Base-by-base conservation (phyloP, 768 basidiomycete species). In the Pleurotus djamor region DNA sequence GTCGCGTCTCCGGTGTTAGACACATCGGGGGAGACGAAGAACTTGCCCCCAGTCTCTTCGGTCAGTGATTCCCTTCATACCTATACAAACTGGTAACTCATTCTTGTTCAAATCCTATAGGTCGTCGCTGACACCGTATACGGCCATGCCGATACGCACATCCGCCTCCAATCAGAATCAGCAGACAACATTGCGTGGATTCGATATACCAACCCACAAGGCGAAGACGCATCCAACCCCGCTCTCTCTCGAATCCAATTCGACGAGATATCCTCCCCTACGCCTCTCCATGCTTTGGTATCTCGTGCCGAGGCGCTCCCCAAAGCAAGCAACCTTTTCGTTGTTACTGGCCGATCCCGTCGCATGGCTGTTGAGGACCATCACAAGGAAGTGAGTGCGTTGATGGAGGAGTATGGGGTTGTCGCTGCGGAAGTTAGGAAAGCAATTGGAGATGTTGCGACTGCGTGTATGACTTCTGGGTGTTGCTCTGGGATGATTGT, bases 401-500 rank as follows among this genome's bases (percentile, higher is more conserved):
- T 94, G 17, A 75, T 87, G 69, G 79, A 82, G 14, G 81, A 84
- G 62, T 78, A 87, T 63, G 83, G 80, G 4, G 65, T 67, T 33
- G 76, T 88, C 4, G 81, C 82, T 0, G 67, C 77, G 3, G 91
- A 92, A 67, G 84, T 94, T 60, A 78, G 81, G 69, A 89, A 90
- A 75, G 94, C 94, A 17, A 78, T 96, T 28, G 96, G 96, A 2
- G 92, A 96, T 69, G 87, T 92, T 14, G 91, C 86, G 2, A 83
- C 88, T 43, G 87, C 87, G 48, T 83, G 96, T 68, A 83, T 94
- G 10, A 75, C 87, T 2, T 77, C 84, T 5, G 83, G 82, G 1
- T 75, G 78, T 52, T 82, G 81, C 37, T 76, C 79, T 45, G 89
- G 84, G 16, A 65, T 92, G 43, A 74, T 92, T 37, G 89, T 93